Evolutionary conservation across 768 basidiomycete species (phyloP), one percentile per base, ranked within the genome.

Genomic region (Leucocoprinus birnbaumii): DNA sequence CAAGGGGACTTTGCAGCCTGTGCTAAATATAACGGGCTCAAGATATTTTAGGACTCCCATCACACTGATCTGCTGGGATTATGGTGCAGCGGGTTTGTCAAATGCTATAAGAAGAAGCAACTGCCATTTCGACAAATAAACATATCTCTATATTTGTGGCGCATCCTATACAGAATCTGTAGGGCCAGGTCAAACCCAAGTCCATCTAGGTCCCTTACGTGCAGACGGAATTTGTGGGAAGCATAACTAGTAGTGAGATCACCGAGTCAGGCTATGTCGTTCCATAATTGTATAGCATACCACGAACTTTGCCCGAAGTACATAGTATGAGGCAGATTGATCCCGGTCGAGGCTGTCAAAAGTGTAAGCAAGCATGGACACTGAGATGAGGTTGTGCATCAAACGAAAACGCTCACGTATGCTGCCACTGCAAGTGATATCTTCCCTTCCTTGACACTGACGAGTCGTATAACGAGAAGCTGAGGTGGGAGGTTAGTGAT

Each of bases 221-320:
- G 34, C 34, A 42, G 41, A 42, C 11, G n/a, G 22, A 49, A 24
- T 9, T 31, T 3, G 21, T 21, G 11, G 35, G 25, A 9, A 49
- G 14, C 48, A 49, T 49, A 19, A 38, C 35, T 49, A 37, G 19
- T 21, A 38, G 14, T 10, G 31, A 10, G 22, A 22, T 10, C n/a
- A n/a, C n/a, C n/a, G n/a, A 34, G 16, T 48, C 27, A 35, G 47
- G 8, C 2, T 16, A 22, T 16, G 6, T 7, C 7, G 16, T 34
- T 35, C n/a, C n/a, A n/a, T n/a, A n/a, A n/a, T 14, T 18, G 11
- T 3, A 19, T 21, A 21, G 24, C 10, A 19, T 18, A 47, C 3
- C 21, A 58, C 65, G 61, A 53, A 80, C 79, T 64, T 65, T 79
- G 75, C 9, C 62, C 68, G 57, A 80, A 80, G 58, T 82, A 80